A percentile compares a stretch with the other conserved stretches of the same genome.
Evolutionary conservation across 1,284 basidiomycete species (phyloP).

Genomic region (Fereydounia khargensis): DNA sequence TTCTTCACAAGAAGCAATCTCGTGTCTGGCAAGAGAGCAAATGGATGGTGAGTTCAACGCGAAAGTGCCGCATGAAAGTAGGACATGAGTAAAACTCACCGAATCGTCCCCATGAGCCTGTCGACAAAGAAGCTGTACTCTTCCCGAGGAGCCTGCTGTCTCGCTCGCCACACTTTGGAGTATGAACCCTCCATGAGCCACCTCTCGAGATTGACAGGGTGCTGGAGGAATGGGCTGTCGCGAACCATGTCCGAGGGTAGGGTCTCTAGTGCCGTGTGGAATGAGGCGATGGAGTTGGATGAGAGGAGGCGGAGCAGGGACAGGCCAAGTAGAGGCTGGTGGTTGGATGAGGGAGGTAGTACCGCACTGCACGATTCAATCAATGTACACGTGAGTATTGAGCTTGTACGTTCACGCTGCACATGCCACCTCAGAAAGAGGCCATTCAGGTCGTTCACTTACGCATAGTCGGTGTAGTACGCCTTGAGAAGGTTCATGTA

Average conservation of each 20-base stretch:
- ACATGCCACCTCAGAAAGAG: too few species aligned
- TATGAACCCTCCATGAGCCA: conserved; percentile 99
- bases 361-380: conserved; percentile 66
- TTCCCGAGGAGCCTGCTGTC: conserved; percentile 69
- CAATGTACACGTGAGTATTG: too few species aligned
- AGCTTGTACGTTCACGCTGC: too few species aligned
- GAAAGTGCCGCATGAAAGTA: too few species aligned
- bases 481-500: conserved; percentile 89
- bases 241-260: conserved; percentile 60
- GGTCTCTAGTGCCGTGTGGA: conserved; percentile 98
- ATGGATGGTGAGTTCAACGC: background rate
- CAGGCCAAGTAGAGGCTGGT: conserved; percentile 85
- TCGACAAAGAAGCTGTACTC: conserved; percentile 90
- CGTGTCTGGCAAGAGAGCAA: conserved; percentile 64
- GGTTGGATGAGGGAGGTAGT: conserved; percentile 77
- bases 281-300: conserved; percentile 93
- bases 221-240: conserved; percentile 42
- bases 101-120: conserved; percentile 85
- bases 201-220: conserved; percentile 65
- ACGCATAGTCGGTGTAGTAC: conserved; percentile 83
- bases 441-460: background rate
- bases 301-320: conserved; percentile 91
- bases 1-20: conserved; percentile 90
- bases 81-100: conserved; percentile 63
- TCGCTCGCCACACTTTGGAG: conserved; percentile 94